phyloP scores from a whole-genome alignment of 495 filamentous ascomycete genomes.

The Physcia stellaris region DNA sequence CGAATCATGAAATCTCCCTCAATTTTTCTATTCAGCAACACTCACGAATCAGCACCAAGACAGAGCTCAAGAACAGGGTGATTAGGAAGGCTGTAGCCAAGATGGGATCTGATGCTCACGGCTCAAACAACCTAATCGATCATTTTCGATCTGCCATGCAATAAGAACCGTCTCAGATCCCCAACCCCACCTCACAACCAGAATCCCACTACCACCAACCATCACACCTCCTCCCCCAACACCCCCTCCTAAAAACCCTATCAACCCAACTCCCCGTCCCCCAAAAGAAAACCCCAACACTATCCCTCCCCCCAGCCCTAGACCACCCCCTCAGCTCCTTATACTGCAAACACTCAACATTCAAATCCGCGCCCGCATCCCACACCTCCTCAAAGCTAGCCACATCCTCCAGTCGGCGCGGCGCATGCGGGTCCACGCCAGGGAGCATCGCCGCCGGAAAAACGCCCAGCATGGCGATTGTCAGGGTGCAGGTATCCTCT shows the following conservation, averaged over 20 bases:
- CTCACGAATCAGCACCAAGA: too few relatives aligned
- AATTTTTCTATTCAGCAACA: too few relatives aligned
- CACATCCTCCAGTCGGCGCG: neutral
- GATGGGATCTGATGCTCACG: too few relatives aligned
- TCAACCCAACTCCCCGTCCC: neutral
- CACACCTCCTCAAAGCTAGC: neutral
- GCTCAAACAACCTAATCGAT: too few relatives aligned
- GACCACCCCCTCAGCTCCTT: neutral
- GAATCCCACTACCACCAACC: too few relatives aligned
- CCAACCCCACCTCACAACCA: too few relatives aligned
- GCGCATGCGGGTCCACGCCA: neutral
- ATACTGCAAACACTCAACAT: neutral
- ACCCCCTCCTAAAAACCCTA: neutral
- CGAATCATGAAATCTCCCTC: too few relatives aligned
- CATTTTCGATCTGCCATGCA: too few relatives aligned
- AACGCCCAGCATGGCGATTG: neutral
- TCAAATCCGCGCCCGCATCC: neutral
- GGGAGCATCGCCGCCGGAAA: neutral
- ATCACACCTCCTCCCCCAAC: too few relatives aligned
- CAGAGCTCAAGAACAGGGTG: too few relatives aligned
- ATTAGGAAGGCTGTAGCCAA: too few relatives aligned
- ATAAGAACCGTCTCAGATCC: too few relatives aligned
- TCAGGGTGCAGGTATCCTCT: neutral
- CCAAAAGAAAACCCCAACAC: neutral
- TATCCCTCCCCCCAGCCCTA: neutral